Conservation (phyloP, 139 green algal species). For the Chlorokybus atmophyticus region DNA sequence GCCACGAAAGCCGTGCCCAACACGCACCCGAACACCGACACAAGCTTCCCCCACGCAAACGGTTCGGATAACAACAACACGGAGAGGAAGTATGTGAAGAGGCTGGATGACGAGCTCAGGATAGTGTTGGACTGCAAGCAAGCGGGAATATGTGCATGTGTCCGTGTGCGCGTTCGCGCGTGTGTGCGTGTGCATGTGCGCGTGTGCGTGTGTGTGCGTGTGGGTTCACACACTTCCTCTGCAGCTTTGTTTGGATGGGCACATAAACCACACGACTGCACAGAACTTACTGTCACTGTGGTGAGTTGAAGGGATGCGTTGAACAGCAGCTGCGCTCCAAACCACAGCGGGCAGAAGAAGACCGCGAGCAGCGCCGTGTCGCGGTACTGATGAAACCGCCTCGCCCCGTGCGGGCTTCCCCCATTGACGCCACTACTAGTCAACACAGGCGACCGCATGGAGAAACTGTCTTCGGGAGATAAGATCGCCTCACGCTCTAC, state of each 20-base stretch:
- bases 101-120: conserved; percentile 58
- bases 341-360: conserved; percentile 69
- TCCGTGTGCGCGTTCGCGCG: too few species aligned
- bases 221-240: too few species aligned
- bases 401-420: background rate
- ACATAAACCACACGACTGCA: too few species aligned
- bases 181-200: too few species aligned
- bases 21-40: conserved; percentile 51
- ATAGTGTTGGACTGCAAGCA: conserved; percentile 75
- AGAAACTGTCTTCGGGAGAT: too few species aligned
- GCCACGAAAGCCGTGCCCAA: conserved; percentile 50
- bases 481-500: too few species aligned
- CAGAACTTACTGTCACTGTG: conserved; percentile 58
- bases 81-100: conserved; percentile 78
- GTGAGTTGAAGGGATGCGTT: conserved; percentile 67
- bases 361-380: conserved; percentile 11
- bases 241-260: too few species aligned
- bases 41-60: conserved; percentile 47
- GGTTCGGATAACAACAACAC: conserved; percentile 40
- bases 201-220: too few species aligned
- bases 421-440: too few species aligned
- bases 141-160: too few species aligned
- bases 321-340: conserved; percentile 78
- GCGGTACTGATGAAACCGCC: background rate
- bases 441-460: too few species aligned